These are phyloP conservation scores for Mucor piriformis DNA, from an alignment of 371 early-diverging fungal genomes.

Conservation along the genomic window DNA sequence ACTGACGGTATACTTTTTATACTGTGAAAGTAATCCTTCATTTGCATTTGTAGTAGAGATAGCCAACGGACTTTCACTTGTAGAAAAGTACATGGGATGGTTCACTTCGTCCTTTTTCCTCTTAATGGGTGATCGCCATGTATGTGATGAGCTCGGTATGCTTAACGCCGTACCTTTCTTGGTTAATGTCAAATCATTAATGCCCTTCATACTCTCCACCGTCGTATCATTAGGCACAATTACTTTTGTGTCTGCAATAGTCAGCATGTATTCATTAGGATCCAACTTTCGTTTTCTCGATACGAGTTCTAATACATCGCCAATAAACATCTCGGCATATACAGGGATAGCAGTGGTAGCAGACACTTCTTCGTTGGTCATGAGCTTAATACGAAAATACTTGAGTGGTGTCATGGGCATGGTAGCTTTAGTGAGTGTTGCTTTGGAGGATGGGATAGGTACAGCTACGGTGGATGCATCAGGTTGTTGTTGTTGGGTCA, in stretches of 20 bases:
- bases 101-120: conserved; percentile 47
- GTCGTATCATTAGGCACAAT: conserved; percentile 79
- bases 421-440: conserved; percentile 49
- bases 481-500: conserved; percentile 27
- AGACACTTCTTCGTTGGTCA: conserved; percentile 62
- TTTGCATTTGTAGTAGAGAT: conserved; percentile 30
- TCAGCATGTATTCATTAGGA: conserved; percentile 79
- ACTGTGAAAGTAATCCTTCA: conserved; percentile 46
- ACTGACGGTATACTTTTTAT: conserved; percentile 71
- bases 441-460: conserved; percentile 51
- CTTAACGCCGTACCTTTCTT: conserved; percentile 60
- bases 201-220: conserved; percentile 65
- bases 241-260: conserved; percentile 75
- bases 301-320: conserved; percentile 81
- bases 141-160: conserved; percentile 49
- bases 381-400: conserved; percentile 63
- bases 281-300: conserved; percentile 87
- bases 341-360: conserved; percentile 90
- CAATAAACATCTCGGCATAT: conserved; percentile 72
- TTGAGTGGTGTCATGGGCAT: conserved; percentile 59
- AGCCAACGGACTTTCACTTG: conserved; percentile 21
- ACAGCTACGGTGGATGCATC: conserved; percentile 54
- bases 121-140: conserved; percentile 54
- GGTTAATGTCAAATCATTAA: conserved; percentile 76
- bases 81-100: conserved; percentile 43